Base-by-base conservation (phyloP, 345 rosid species). In the Camelina sativa region DNA sequence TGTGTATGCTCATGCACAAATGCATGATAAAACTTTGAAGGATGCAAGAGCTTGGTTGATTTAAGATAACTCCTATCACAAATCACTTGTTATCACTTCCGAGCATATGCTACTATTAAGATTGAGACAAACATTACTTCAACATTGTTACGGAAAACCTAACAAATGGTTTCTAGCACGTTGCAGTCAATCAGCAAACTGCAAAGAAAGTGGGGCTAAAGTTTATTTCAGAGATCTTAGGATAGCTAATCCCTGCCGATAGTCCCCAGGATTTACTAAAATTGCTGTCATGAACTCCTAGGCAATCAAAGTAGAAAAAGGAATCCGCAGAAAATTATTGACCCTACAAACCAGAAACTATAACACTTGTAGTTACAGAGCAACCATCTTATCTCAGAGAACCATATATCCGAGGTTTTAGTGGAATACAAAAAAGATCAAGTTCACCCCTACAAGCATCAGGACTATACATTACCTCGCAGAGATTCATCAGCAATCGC, bases 401-500 rank as follows among this genome's bases (percentile, higher is more conserved):
- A n/a, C 60, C 50, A 56, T 65, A 20, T n/a, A 32, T 20, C n/a
- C 64, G 8, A 6, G 3, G 50, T 37, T 47, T 22, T 23, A 11
- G 23, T 7, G 61, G 41, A 9, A 52, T 23, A 23, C 19, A 44
- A 37, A 62, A 37, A 16, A 52, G 71, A 58, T 63, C 74, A 67
- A 63, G 58, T 69, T 68, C 64, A 67, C 73, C 79, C 77, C 82
- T 69, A 57, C 72, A 69, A 53, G 65, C 51, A 62, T 71, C 54
- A 81, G 66, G 83, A 76, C 74, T 72, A 82, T 75, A 76, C 75
- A 81, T 85, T 89, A 90, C 97, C 97, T 94, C 80, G 46, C n/a
- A 4, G 54, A 76, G 61, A 70, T 71, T 80, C 71, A 69, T 76
- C 57, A 82, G 83, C 79, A 84, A 86, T 80, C 66, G 84, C 77